Evolutionary conservation across 768 basidiomycete species (phyloP).

Genomic region (Lactarius psammicola): DNA sequence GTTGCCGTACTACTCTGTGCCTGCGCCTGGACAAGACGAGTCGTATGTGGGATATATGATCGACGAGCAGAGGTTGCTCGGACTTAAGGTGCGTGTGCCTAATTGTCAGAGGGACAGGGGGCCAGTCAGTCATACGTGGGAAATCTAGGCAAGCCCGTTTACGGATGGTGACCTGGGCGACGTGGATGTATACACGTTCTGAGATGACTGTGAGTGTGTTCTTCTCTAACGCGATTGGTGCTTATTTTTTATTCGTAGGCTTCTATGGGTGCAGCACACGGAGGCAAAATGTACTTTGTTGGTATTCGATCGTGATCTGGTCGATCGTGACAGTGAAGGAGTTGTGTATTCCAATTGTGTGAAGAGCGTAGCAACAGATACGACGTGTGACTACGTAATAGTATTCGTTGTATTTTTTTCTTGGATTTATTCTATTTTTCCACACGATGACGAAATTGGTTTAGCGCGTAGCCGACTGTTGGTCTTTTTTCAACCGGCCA

Average conservation of each 20-base stretch:
- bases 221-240: no score
- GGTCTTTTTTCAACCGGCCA: neutral
- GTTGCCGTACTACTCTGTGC: conserved; percentile 34
- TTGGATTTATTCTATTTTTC: no score
- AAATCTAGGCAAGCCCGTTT: conserved; percentile 33
- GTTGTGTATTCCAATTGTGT: no score
- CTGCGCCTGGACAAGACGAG: conserved; percentile 14
- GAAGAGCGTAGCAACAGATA: no score
- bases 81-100: conserved; percentile 35
- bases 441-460: neutral
- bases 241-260: no score
- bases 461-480: neutral
- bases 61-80: conserved; percentile 41
- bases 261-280: neutral
- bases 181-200: conserved; percentile 41
- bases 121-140: neutral
- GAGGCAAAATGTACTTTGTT: neutral
- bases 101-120: neutral
- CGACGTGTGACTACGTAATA: no score
- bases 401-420: no score
- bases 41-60: conserved; percentile 41
- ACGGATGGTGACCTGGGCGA: conserved; percentile 38
- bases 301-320: conserved; percentile 15
- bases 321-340: neutral
- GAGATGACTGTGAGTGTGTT: conserved; percentile 15